phyloP scores from a whole-genome alignment of 2,329 filamentous ascomycete genomes.

The Dactylonectria estremocensis region DNA sequence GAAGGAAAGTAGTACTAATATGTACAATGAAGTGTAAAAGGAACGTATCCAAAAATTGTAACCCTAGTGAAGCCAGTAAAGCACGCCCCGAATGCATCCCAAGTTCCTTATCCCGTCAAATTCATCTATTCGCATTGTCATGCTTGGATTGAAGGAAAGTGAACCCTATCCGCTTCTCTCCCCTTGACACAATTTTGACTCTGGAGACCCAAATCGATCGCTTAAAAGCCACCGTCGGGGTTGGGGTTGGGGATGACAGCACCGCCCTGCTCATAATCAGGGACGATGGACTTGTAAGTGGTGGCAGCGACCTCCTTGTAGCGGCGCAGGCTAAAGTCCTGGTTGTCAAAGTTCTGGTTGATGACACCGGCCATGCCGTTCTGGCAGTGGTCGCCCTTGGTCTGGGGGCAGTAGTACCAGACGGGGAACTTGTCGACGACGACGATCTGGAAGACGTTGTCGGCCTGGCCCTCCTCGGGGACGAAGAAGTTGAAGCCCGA shows the following conservation, averaged over 20 bases:
- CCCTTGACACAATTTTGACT: neutral
- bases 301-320: slow-evolving; percentile 56
- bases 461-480: slow-evolving; percentile 52
- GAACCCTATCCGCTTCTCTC: slow-evolving; percentile 10
- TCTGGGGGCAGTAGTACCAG: slow-evolving; percentile 63
- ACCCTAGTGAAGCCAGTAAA: slow-evolving; percentile 18
- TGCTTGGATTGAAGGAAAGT: slow-evolving; percentile 10
- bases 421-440: slow-evolving; percentile 59
- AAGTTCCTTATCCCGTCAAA: slow-evolving; percentile 6
- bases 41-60: slow-evolving; percentile 25
- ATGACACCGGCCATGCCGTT: slow-evolving; percentile 65
- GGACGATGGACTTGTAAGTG: slow-evolving; percentile 51
- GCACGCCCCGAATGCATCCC: slow-evolving; percentile 19
- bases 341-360: slow-evolving; percentile 62
- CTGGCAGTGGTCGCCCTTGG: slow-evolving; percentile 61
- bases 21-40: slow-evolving; percentile 27
- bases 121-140: slow-evolving; percentile 11
- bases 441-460: slow-evolving; percentile 61
- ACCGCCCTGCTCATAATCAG: slow-evolving; percentile 54
- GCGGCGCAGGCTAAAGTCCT: slow-evolving; percentile 55
- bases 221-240: slow-evolving; percentile 56
- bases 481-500: slow-evolving; percentile 62
- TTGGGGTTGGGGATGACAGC: slow-evolving; percentile 59
- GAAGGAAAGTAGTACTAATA: slow-evolving; percentile 14
- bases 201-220: neutral